A percentile compares a stretch with the other conserved stretches of the same genome.
Conservation (phyloP, 2,329 filamentous ascomycete genomes). For the Aspergillus sp. region DNA sequence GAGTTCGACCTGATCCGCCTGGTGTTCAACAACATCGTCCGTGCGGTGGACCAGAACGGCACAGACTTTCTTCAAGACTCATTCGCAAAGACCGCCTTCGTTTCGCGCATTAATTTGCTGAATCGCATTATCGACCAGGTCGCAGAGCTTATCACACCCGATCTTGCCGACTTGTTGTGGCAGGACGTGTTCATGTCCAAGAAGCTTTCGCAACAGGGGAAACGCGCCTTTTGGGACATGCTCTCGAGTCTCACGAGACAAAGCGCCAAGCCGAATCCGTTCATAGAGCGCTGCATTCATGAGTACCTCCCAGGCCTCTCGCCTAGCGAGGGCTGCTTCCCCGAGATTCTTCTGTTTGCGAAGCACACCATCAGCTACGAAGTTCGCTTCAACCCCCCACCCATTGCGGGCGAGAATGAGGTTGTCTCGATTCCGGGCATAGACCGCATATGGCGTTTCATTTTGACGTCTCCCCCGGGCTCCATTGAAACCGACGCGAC, state of each 20-base stretch:
- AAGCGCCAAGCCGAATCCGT: conserved; percentile 34
- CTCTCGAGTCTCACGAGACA: conserved; percentile 48
- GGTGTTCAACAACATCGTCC: conserved; percentile 64
- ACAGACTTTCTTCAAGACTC: conserved; percentile 41
- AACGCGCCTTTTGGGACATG: conserved; percentile 68
- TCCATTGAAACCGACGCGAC: conserved; percentile 69
- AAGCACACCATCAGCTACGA: conserved; percentile 46
- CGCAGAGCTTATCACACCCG: conserved; percentile 60
- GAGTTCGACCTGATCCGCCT: conserved; percentile 63
- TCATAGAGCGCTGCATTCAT: conserved; percentile 46
- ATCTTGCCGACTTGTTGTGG: conserved; percentile 68
- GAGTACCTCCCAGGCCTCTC: conserved; percentile 41
- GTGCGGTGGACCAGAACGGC: conserved; percentile 49
- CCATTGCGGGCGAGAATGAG: conserved; percentile 41
- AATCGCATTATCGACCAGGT: conserved; percentile 59
- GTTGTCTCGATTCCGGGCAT: conserved; percentile 49
- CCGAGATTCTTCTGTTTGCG: conserved; percentile 43
- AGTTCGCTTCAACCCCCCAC: conserved; percentile 58
- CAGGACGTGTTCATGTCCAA: conserved; percentile 66
- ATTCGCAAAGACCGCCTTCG: conserved; percentile 46
- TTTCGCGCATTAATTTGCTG: conserved; percentile 59
- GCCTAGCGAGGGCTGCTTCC: conserved; percentile 36
- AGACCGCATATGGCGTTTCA: conserved; percentile 81
- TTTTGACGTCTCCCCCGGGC: conserved; percentile 65
- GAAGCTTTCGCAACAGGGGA: conserved; percentile 60